Conservation (phyloP, 2,329 filamentous ascomycete genomes). For the Epichloe gansuensis region DNA sequence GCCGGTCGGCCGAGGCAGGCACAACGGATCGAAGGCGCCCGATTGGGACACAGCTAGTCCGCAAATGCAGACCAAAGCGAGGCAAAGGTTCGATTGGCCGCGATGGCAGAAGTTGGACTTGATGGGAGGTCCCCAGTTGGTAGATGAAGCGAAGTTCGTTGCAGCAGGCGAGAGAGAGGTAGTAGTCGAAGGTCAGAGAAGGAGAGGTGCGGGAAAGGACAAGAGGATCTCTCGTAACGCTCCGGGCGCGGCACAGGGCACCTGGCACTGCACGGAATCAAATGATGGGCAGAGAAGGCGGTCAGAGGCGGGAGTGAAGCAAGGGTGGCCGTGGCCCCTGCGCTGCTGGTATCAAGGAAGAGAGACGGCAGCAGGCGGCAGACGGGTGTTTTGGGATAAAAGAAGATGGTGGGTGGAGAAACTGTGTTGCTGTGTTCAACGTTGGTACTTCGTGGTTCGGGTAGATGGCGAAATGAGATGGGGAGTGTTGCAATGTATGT, state of each 20-base stretch:
- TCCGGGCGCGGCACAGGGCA: neutral
- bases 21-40: neutral
- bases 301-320: neutral
- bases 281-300: neutral
- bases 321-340: neutral
- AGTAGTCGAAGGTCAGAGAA: neutral
- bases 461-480: no score
- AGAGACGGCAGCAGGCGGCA: no score
- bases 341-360: no score
- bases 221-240: neutral
- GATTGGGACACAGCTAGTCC: neutral
- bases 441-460: no score
- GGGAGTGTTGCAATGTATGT: no score
- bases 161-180: no score
- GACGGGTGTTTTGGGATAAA: no score
- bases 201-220: neutral
- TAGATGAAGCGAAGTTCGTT: neutral
- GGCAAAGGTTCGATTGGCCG: neutral
- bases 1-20: conserved; percentile 1
- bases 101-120: neutral
- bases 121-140: neutral
- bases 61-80: neutral
- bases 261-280: neutral
- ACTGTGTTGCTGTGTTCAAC: no score
- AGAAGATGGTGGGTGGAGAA: no score